These are phyloP conservation scores for Apiospora arundinis DNA, from an alignment of 2,329 filamentous ascomycete genomes.

Conservation along the genomic window DNA sequence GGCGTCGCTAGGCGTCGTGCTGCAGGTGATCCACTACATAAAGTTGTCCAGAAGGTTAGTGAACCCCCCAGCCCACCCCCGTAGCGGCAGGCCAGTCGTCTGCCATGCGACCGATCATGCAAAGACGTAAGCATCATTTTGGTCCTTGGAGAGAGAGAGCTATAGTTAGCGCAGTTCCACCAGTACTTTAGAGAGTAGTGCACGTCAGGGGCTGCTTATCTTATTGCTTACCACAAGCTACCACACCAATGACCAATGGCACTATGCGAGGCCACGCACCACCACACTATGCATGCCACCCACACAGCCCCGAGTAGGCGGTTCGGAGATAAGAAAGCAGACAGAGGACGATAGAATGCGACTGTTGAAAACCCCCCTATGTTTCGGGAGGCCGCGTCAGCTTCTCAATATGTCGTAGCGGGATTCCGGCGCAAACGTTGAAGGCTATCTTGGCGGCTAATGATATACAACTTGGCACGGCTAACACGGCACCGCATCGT, in stretches of 20 bases:
- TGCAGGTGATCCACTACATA: constrained; percentile 8
- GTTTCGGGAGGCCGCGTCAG: constrained; percentile 9
- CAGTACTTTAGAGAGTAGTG: not conserved
- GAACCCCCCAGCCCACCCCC: not conserved
- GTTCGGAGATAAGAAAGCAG: not conserved
- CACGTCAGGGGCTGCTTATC: not conserved
- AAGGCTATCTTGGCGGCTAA: not conserved
- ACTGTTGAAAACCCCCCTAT: not conserved
- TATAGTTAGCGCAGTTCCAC: no score
- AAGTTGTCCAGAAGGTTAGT: not conserved
- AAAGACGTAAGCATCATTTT: no score
- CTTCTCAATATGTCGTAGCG: not conserved
- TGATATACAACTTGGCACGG: not conserved
- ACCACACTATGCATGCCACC: not conserved
- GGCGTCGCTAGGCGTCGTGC: not conserved
- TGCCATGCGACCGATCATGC: no score
- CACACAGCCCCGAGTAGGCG: not conserved
- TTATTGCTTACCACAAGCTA: not conserved
- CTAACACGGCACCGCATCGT: constrained; percentile 9
- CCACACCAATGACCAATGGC: no score
- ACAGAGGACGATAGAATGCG: not conserved
- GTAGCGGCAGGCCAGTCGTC: not conserved
- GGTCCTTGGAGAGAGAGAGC: no score
- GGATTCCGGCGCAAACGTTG: not conserved
- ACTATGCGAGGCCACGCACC: not conserved